phyloP scores from a whole-genome alignment of 441 rosid genomes.

The Populus hybrid region DNA sequence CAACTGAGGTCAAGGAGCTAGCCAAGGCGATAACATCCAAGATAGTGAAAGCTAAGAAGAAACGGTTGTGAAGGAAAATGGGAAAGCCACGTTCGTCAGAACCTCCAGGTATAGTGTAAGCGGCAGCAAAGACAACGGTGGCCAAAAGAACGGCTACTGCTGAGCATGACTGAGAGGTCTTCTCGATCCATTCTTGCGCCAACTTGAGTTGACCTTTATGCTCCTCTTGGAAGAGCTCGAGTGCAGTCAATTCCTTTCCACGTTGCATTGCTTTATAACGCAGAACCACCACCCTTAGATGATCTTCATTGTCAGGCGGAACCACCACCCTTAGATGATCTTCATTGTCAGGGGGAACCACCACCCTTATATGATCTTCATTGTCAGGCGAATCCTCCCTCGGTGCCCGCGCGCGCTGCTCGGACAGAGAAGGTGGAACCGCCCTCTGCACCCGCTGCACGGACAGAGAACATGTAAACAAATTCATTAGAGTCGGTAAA shows the following conservation, averaged over 20 bases:
- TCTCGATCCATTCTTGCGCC: conserved; percentile 22
- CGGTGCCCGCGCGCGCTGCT: no score
- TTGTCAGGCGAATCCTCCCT: no score
- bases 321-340: no score
- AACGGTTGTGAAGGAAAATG: conserved; percentile 2
- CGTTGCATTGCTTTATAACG: no score
- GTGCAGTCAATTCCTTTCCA: background rate
- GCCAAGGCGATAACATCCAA: conserved; percentile 19
- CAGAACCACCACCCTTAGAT: no score
- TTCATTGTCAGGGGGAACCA: no score
- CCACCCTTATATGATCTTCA: no score
- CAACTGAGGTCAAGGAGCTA: conserved; percentile 23
- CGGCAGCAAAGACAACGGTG: conserved; percentile 25
- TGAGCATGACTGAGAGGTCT: conserved; percentile 27
- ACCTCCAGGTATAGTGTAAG: conserved; percentile 31
- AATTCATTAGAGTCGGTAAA: no score
- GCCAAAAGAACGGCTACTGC: conserved; percentile 21
- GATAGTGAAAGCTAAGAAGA: conserved; percentile 13
- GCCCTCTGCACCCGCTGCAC: no score
- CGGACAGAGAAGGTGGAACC: no score
- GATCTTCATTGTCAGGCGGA: no score
- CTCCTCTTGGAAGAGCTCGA: conserved; percentile 8
- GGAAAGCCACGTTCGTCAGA: conserved; percentile 10
- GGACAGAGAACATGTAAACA: no score
- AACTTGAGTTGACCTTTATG: background rate